These are phyloP conservation scores for Spatholobus suberectus DNA, from an alignment of 306 rosid genomes.

Conservation along the genomic window DNA sequence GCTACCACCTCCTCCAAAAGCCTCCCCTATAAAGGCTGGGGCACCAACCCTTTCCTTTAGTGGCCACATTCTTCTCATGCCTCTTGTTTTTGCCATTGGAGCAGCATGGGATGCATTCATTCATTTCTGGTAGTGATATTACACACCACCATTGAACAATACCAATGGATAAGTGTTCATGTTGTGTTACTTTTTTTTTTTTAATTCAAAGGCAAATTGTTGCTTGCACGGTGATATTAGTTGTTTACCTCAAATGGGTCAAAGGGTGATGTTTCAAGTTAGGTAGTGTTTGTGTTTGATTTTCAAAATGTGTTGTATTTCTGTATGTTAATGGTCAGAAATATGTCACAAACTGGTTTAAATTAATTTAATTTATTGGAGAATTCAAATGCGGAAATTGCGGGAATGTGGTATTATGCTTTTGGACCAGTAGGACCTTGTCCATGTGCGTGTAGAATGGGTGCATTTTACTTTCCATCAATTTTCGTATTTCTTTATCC, in stretches of 20 bases:
- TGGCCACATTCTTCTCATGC: conserved; percentile 51
- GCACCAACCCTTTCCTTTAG: conserved; percentile 43
- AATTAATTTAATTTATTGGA: conserved; percentile 49
- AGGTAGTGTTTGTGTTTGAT: conserved; percentile 43
- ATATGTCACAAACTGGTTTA: conserved; percentile 37
- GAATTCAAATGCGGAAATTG: conserved; percentile 48
- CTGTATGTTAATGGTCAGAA: conserved; percentile 13
- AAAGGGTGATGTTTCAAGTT: conserved; percentile 24
- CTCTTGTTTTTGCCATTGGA: conserved; percentile 65
- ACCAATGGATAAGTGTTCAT: conserved; percentile 30
- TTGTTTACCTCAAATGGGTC: conserved; percentile 44
- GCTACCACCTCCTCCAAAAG: conserved; percentile 72
- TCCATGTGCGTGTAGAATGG: conserved; percentile 19
- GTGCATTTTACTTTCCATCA: background rate
- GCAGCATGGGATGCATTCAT: conserved; percentile 67
- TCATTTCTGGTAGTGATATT: conserved; percentile 47
- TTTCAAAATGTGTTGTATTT: conserved; percentile 35
- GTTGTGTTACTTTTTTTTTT: conserved; percentile 7
- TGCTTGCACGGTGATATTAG: conserved; percentile 28
- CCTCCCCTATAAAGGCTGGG: conserved; percentile 46
- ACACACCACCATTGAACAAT: background rate
- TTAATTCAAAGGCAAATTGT: conserved; percentile 25
- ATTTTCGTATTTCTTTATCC: background rate
- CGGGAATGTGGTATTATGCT: conserved; percentile 14
- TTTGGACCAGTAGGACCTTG: conserved; percentile 29